phyloP scores from a whole-genome alignment of 805 yeast genomes.

The Lipomyces starkeyi region DNA sequence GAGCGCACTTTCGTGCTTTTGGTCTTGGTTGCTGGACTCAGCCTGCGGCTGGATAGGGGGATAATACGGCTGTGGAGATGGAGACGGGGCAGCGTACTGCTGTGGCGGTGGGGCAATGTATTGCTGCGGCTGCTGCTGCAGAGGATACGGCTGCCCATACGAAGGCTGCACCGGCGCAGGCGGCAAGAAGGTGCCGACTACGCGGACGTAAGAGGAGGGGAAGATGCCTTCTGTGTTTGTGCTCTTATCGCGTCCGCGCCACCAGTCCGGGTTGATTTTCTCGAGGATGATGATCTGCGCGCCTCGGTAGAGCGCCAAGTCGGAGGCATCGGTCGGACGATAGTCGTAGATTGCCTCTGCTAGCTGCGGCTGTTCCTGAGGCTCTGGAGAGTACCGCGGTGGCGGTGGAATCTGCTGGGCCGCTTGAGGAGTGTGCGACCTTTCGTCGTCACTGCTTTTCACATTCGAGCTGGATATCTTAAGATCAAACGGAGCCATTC shows the following conservation, averaged over 20 bases:
- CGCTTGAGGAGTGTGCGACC: slow-evolving; percentile 10
- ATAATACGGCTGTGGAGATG: slow-evolving; percentile 16
- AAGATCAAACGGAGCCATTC: slow-evolving; percentile 37
- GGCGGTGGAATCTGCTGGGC: slow-evolving; percentile 34
- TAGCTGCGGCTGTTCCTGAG: slow-evolving; percentile 45
- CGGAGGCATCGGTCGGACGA: slow-evolving; percentile 75
- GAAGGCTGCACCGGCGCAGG: slow-evolving; percentile 15
- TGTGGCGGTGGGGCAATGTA: slow-evolving; percentile 39
- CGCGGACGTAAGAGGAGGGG: slow-evolving; percentile 83
- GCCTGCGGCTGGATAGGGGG: slow-evolving; percentile 34
- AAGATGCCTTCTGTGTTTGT: slow-evolving; percentile 74
- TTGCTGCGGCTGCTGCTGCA: slow-evolving; percentile 23
- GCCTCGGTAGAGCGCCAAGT: slow-evolving; percentile 67
- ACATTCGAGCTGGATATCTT: slow-evolving; percentile 11
- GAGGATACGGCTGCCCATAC: slow-evolving; percentile 27
- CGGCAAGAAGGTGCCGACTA: slow-evolving; percentile 42
- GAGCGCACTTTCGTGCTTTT: slow-evolving; percentile 38
- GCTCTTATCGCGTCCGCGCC: slow-evolving; percentile 66
- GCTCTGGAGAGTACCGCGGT: slow-evolving; percentile 37
- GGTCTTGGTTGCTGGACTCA: slow-evolving; percentile 32
- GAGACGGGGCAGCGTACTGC: slow-evolving; percentile 19
- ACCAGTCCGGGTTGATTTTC: slow-evolving; percentile 85
- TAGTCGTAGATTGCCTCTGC: slow-evolving; percentile 75
- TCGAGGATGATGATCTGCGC: slow-evolving; percentile 73
- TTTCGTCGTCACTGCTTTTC: slow-evolving; percentile 10